Evolutionary conservation across 2,329 filamentous ascomycete genomes (phyloP).

Genomic region (Plenodomus biglobosus): DNA sequence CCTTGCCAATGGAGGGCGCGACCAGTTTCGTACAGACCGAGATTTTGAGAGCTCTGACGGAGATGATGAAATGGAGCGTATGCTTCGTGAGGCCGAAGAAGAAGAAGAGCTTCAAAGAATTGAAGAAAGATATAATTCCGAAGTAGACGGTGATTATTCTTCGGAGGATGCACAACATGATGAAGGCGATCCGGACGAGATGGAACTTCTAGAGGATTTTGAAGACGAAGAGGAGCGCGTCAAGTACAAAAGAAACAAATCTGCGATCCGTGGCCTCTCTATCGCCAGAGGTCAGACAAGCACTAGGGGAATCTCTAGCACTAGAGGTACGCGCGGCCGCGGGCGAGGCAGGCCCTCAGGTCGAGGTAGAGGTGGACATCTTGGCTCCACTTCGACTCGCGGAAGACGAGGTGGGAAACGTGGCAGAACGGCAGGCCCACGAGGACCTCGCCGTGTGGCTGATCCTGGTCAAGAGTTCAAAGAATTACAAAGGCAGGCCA

Average conservation of each 20-base stretch:
- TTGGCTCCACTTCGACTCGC: slow-evolving; percentile 19
- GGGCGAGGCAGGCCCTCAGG: slow-evolving; percentile 30
- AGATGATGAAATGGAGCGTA: slow-evolving; percentile 30
- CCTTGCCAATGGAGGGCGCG: slow-evolving; percentile 20
- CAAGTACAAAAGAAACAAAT: slow-evolving; percentile 20
- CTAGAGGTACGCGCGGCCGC: slow-evolving; percentile 20
- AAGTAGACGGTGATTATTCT: slow-evolving; percentile 42
- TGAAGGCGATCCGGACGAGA: slow-evolving; percentile 37
- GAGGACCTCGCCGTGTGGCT: slow-evolving; percentile 57
- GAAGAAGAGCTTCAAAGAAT: slow-evolving; percentile 33
- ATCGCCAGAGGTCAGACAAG: neutral
- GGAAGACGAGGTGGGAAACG: slow-evolving; percentile 25
- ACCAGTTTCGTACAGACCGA: slow-evolving; percentile 20
- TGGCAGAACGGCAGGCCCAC: slow-evolving; percentile 35
- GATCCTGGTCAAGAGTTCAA: slow-evolving; percentile 74
- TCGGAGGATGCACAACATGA: slow-evolving; percentile 37
- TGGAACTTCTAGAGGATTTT: slow-evolving; percentile 32
- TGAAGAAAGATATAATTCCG: slow-evolving; percentile 33
- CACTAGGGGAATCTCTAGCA: slow-evolving; percentile 9
- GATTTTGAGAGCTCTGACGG: slow-evolving; percentile 33
- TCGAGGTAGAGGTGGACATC: slow-evolving; percentile 27
- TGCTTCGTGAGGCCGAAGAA: slow-evolving; percentile 29
- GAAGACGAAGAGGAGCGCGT: slow-evolving; percentile 28
- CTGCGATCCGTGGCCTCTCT: slow-evolving; percentile 2
- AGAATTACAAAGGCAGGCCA: slow-evolving; percentile 65